Evolutionary conservation across 2,329 filamentous ascomycete genomes (phyloP).

Genomic region (Aspergillus terreus): DNA sequence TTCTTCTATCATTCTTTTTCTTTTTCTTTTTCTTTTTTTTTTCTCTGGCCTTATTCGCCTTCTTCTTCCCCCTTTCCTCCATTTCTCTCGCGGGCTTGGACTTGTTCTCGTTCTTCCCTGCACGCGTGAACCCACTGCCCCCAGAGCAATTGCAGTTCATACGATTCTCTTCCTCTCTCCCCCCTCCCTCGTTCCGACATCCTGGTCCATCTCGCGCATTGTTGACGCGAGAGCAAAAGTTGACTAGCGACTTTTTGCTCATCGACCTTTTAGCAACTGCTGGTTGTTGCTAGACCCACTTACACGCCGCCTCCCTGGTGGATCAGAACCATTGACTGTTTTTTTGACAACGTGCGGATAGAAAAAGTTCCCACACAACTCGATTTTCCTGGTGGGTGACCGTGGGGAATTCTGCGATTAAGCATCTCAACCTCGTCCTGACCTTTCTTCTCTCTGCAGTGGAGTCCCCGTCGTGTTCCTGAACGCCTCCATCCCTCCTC

Average conservation of each 20-base stretch:
- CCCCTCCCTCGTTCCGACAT: conserved; percentile 10
- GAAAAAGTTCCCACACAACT: conserved; percentile 38
- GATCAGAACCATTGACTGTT: conserved; percentile 37
- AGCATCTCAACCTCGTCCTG: conserved; percentile 30
- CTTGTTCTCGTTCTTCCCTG: conserved; percentile 1
- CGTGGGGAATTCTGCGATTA: conserved; percentile 38
- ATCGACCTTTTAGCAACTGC: conserved; percentile 20
- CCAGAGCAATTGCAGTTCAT: conserved; percentile 10
- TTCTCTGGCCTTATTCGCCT: conserved; percentile 8
- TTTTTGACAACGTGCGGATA: conserved; percentile 38
- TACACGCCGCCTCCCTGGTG: conserved; percentile 36
- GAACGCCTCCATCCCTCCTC: conserved; percentile 15
- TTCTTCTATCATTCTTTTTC: conserved; percentile 13
- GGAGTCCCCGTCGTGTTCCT: conserved; percentile 27
- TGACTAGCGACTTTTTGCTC: conserved; percentile 15
- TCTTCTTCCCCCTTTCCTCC: conserved; percentile 15
- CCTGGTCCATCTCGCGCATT: conserved; percentile 23
- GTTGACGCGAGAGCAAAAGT: conserved; percentile 35
- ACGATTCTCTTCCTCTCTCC: conserved; percentile 10
- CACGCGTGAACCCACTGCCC: conserved; percentile 11
- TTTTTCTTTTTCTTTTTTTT: conserved; percentile 9
- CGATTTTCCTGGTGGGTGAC: conserved; percentile 35
- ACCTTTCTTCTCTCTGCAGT: conserved; percentile 25
- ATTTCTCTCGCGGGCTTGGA: conserved; percentile 5
- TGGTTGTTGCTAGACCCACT: conserved; percentile 38